Evolutionary conservation across 2,329 filamentous ascomycete genomes (phyloP), one percentile per base, ranked within the genome.

Genomic region (Curvularia hawaiiensis): DNA sequence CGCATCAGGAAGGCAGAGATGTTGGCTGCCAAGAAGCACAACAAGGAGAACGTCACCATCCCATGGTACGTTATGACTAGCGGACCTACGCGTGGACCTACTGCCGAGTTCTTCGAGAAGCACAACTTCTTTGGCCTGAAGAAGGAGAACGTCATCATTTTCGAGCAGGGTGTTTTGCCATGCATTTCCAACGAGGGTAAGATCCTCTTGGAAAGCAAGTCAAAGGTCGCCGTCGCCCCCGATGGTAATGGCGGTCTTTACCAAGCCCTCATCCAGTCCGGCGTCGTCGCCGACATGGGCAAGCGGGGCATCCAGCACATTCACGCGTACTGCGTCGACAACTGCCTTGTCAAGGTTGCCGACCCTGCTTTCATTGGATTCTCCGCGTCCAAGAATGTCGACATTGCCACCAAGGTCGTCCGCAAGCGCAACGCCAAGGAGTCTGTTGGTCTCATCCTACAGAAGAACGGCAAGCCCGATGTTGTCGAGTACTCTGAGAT

Each of bases 11-110:
- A 92, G 81, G 80, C 96, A 9, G 90, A 98, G 80, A 80, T 88
- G 70, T 82, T 98, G 63, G 93, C 94, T 43, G 84, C 87, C 68
- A 87, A 90, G 77, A 87, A 88, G 74, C 82, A 85, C 52, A 84
- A 84, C 56, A 83, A 84, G 65, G 74, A 71, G 47, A 81, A 79
- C 59, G 81, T 81, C 48, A 82, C 89, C 31, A 88, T 98, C 41
- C 95, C 95, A 12, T 99, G 95, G 95, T 99, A 99, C 80, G 92
- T 99, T 78, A 99, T 99, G 95, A 99, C 95, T 70, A 97, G 92
- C 71, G 95, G 95, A 4, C 95, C 95, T 45, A 99, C 95, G 8
- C 87, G 93, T 66, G 87, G 87, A 60, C 91, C 93, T 40, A 99
- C 95, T n/a, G 90, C 97, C 82, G 83, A 90, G 61, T 99, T 95